Percentiles rank a stretch among this genome's conserved stretches.
These are phyloP conservation scores for Helicostylum pulchrum DNA, from an alignment of 192 early-diverging fungal genomes.

Conservation along the genomic window DNA sequence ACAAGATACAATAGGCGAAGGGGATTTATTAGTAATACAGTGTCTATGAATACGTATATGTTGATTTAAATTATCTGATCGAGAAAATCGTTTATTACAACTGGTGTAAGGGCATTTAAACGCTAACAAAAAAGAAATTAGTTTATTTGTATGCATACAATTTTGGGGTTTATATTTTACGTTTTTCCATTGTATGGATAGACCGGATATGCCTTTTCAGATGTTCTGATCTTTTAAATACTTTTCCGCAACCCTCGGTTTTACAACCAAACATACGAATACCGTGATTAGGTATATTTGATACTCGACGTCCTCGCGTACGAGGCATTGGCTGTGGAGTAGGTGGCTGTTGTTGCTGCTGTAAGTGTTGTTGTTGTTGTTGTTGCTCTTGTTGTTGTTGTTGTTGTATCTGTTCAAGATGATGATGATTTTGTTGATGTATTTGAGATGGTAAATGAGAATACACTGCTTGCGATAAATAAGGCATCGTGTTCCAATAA, in stretches of 20 bases:
- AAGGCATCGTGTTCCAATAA: neutral
- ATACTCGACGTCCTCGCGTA: slow-evolving; percentile 54
- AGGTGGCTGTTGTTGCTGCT: neutral
- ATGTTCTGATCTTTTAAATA: slow-evolving; percentile 61
- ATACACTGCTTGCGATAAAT: slow-evolving; percentile 3
- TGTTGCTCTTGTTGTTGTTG: neutral
- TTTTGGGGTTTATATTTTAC: slow-evolving; percentile 39
- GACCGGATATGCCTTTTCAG: slow-evolving; percentile 58
- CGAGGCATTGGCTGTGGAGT: slow-evolving; percentile 24
- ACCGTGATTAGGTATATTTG: slow-evolving; percentile 47
- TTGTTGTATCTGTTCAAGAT: neutral
- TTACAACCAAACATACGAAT: slow-evolving; percentile 54
- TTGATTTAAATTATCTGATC: slow-evolving; percentile 56
- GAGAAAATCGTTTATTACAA: slow-evolving; percentile 57
- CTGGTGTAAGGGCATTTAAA: slow-evolving; percentile 49
- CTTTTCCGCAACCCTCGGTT: slow-evolving; percentile 52
- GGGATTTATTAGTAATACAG: slow-evolving; percentile 21
- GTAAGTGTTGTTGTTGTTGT: neutral
- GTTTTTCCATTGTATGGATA: slow-evolving; percentile 61
- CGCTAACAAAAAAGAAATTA: slow-evolving; percentile 30
- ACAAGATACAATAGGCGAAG: neutral
- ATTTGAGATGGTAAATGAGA: neutral
- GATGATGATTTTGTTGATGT: neutral
- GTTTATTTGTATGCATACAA: neutral
- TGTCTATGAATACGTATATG: slow-evolving; percentile 57